Evolutionary conservation across 2,329 filamentous ascomycete species (phyloP), one percentile per base, ranked within the genome.

Genomic region (Cytospora piceae): DNA sequence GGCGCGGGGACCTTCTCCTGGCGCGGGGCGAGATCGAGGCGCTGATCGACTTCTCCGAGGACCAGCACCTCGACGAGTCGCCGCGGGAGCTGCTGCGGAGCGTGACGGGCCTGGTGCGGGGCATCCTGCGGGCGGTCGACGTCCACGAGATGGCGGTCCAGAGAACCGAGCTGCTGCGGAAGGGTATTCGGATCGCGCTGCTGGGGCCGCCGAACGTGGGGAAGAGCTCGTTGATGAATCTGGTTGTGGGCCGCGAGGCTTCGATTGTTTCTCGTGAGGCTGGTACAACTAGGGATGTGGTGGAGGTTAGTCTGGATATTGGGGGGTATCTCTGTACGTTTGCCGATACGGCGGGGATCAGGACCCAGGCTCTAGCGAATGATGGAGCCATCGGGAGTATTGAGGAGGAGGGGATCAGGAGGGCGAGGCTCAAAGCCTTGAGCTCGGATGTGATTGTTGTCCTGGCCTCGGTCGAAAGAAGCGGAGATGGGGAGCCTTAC

Each of bases 11-110:
- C 69, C 79, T 99, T 22, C 81, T 98, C 8, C 84, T 90, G 68
- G 94, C 94, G 12, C 87, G 95, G 2, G 95, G 93, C 12, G 94
- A 98, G 78, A 83, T 99, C 49, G 95, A 99, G 77, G 95, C 95
- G 0, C 79, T 99, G 70, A 98, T 99, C 68, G 95, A 99, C 77
- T 99, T 99, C 75, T 91, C 92, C 0, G 95, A 99, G 76, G 95
- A 98, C 73, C 94, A 99, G 77, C 92, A 98, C 79, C 96, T 99
- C 73, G 94, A 98, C 71, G 93, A 97, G 77, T 90, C 92, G 3
- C 91, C 93, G 0, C 79, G 83, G 0, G 85, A 91, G 63, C 82
- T 98, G 27, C 83, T 96, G 54, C 76, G 74, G 0, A 92, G 88
- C 58, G 91, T 97, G 34, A 84, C 87, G 1, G 71, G 70, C 0